Base-by-base conservation (phyloP, 2,329 filamentous ascomycete genomes). In the Ascosphaera apis region DNA sequence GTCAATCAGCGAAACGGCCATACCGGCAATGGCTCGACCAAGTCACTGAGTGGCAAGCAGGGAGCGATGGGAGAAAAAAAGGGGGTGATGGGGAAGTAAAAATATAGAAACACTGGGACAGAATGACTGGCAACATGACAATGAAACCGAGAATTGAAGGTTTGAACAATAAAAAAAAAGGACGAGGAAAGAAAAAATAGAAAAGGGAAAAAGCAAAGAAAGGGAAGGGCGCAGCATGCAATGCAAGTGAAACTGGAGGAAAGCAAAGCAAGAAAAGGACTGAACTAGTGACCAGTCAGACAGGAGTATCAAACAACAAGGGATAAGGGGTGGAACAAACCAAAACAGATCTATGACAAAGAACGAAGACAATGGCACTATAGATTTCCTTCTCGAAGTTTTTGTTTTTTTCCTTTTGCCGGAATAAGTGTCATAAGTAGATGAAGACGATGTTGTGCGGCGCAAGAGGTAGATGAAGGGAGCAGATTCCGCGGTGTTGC, bases 341-440 rank as follows among this genome's bases (percentile, higher is more conserved):
- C 17, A 37, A 16, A 30, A 37, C 19, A 37, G 30, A 33, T 31
- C 19, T 37, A 31, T 19, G 27, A 11, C 7, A 30, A 7, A 36
- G 15, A n/a, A 12, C 2, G 21, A 33, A 8, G 15, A 16, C 9
- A 7, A 17, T 4, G 9, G 11, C 23, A 23, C 30, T 8, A 27
- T 21, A 21, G 9, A 4, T 21, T 21, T 21, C 19, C 19, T 21
- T 21, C n/a, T n/a, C n/a, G n/a, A n/a, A n/a, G n/a, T n/a, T n/a
- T n/a, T n/a, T n/a, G n/a, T n/a, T n/a, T n/a, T n/a, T n/a, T n/a
- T n/a, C n/a, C n/a, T n/a, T n/a, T n/a, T n/a, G n/a, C n/a, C n/a
- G n/a, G n/a, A n/a, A n/a, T n/a, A n/a, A n/a, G n/a, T n/a, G n/a
- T n/a, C n/a, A n/a, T n/a, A n/a, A n/a, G n/a, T n/a, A n/a, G n/a